Conservation (phyloP, 805 yeast species). For the Candida fluviatilis region DNA sequence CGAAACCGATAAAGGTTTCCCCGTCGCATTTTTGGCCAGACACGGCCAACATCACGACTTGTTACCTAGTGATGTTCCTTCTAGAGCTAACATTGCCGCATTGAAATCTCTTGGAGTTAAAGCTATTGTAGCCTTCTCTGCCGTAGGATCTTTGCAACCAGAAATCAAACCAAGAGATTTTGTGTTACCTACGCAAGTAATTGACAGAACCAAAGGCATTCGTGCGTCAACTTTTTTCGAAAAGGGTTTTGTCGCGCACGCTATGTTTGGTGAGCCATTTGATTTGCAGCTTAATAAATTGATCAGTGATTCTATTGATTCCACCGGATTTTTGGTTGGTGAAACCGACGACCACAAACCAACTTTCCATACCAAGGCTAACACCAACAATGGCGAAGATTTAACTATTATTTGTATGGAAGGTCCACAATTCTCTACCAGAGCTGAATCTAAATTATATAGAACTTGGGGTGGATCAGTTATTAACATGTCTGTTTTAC, state of each 20-base stretch:
- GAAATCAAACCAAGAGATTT: conserved; percentile 93
- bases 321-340: conserved; percentile 50
- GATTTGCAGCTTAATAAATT: conserved; percentile 67
- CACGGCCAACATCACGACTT: conserved; percentile 90
- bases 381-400: conserved; percentile 61
- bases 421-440: conserved; percentile 96
- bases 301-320: conserved; percentile 47
- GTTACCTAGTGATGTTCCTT: conserved; percentile 89
- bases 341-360: conserved; percentile 31
- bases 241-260: conserved; percentile 93
- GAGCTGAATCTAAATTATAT: conserved; percentile 92
- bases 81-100: conserved; percentile 93
- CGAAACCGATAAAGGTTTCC: conserved; percentile 69
- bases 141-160: conserved; percentile 91
- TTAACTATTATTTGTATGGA: conserved; percentile 94
- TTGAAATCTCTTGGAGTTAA: conserved; percentile 82
- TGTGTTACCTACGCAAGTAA: conserved; percentile 93
- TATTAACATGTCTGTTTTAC: conserved; percentile 94
- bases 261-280: conserved; percentile 96
- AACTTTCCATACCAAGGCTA: conserved; percentile 57
- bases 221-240: conserved; percentile 88
- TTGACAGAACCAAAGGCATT: conserved; percentile 95
- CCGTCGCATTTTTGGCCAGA: conserved; percentile 91
- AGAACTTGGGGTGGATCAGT: conserved; percentile 87
- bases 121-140: conserved; percentile 87